phyloP scores from a whole-genome alignment of 768 basidiomycete genomes.

The Terana coerulea region DNA sequence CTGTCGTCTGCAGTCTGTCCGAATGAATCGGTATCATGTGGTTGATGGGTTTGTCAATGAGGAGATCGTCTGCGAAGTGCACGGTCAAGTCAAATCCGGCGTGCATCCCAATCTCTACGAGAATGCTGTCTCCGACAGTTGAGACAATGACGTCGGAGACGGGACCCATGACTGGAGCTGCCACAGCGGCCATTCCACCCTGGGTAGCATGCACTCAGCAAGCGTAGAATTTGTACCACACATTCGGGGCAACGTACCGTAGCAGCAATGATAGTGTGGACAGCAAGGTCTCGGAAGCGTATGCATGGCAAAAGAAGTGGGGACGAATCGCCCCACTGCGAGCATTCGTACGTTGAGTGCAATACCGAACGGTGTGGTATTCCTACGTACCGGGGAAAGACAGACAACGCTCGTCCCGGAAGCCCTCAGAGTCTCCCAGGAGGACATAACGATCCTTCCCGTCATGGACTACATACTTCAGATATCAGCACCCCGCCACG shows the following conservation, averaged over 20 bases:
- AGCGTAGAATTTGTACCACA: constrained; percentile 2
- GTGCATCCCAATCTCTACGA: constrained; percentile 54
- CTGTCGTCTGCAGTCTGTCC: constrained; percentile 50
- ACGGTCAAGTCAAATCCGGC: constrained; percentile 49
- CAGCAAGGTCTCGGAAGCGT: constrained; percentile 56
- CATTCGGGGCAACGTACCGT: constrained; percentile 41
- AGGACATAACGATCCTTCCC: constrained; percentile 60
- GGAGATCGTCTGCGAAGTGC: constrained; percentile 48
- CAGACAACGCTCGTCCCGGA: constrained; percentile 57
- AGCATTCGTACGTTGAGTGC: not conserved
- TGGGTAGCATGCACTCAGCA: too few relatives aligned
- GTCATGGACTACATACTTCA: constrained; percentile 46
- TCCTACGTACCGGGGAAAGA: constrained; percentile 50
- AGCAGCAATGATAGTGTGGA: constrained; percentile 57
- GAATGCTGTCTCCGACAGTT: constrained; percentile 51
- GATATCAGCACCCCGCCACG: not conserved
- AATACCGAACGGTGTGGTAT: not conserved
- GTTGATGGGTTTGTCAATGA: constrained; percentile 47
- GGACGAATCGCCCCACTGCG: constrained; percentile 61
- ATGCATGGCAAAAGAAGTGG: constrained; percentile 62
- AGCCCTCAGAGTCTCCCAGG: constrained; percentile 57
- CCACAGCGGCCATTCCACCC: constrained; percentile 42
- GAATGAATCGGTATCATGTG: constrained; percentile 49
- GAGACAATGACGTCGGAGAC: constrained; percentile 49
- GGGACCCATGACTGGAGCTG: constrained; percentile 49